These are phyloP conservation scores for Ballota nigra DNA, from an alignment of 257 asterid species.

Conservation along the genomic window DNA sequence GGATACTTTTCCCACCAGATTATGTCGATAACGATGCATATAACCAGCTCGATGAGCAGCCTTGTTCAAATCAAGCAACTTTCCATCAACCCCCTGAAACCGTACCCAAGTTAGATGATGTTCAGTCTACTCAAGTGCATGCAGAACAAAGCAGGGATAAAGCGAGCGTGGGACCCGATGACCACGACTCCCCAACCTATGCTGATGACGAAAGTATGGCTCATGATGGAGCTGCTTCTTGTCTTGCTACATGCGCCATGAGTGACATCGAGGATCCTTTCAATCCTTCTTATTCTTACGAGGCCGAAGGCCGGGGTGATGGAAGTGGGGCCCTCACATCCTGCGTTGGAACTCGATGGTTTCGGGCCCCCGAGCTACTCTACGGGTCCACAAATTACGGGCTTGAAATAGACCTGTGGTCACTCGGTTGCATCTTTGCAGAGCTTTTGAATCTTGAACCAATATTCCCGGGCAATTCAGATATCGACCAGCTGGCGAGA, in stretches of 20 bases:
- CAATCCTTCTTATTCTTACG: slow-evolving; percentile 47
- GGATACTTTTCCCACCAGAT: slow-evolving; percentile 74
- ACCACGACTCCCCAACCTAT: slow-evolving; percentile 40
- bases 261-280: slow-evolving; percentile 77
- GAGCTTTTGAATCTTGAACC: slow-evolving; percentile 78
- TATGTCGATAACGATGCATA: slow-evolving; percentile 40
- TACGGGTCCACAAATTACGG: slow-evolving; percentile 87
- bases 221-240: slow-evolving; percentile 73
- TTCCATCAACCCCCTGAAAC: slow-evolving; percentile 31
- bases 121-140: slow-evolving; percentile 29
- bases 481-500: slow-evolving; percentile 79
- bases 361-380: slow-evolving; percentile 88
- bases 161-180: slow-evolving; percentile 25
- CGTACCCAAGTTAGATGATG: slow-evolving; percentile 25
- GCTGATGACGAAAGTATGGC: slow-evolving; percentile 58
- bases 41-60: slow-evolving; percentile 38
- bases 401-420: slow-evolving; percentile 89
- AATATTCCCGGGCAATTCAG: slow-evolving; percentile 82
- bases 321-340: slow-evolving; percentile 78
- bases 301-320: slow-evolving; percentile 51
- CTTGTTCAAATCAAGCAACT: slow-evolving; percentile 30
- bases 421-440: slow-evolving; percentile 88
- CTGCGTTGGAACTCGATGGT: slow-evolving; percentile 98
- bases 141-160: slow-evolving; percentile 33
- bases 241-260: slow-evolving; percentile 79